These are phyloP conservation scores for Ceratobasidium sp. DNA, from an alignment of 1,284 basidiomycete species.

Conservation along the genomic window DNA sequence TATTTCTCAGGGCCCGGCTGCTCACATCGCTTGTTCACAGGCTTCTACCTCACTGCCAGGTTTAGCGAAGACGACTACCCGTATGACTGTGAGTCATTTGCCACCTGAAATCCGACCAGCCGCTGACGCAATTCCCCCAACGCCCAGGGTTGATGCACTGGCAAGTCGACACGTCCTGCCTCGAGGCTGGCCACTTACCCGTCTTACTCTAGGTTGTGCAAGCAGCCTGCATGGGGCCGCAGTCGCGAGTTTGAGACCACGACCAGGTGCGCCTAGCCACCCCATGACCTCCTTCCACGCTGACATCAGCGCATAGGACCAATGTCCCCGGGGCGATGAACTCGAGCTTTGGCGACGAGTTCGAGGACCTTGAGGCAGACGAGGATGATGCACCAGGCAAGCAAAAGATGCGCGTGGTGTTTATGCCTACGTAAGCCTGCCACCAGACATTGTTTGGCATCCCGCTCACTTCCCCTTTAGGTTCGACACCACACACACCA, in stretches of 20 bases:
- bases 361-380: conserved; percentile 61
- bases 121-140: conserved; percentile 40
- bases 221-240: conserved; percentile 48
- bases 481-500: conserved; percentile 79
- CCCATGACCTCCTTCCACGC: conserved; percentile 3
- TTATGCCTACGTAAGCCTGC: conserved; percentile 73
- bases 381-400: conserved; percentile 69
- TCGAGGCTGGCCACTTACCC: conserved; percentile 65
- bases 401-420: conserved; percentile 80
- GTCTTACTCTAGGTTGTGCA: conserved; percentile 51
- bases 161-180: conserved; percentile 72
- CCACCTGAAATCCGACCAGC: conserved; percentile 11
- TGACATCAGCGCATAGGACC: conserved; percentile 10
- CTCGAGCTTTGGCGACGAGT: conserved; percentile 48
- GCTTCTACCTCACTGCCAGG: conserved; percentile 45
- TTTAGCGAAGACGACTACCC: conserved; percentile 47
- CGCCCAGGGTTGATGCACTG: conserved; percentile 70
- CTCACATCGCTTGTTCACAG: not conserved
- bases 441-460: not conserved
- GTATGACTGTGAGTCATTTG: conserved; percentile 55
- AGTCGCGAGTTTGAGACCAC: conserved; percentile 86
- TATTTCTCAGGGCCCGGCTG: conserved; percentile 1
- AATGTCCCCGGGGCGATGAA: conserved; percentile 47
- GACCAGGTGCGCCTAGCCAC: conserved; percentile 29
- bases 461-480: not conserved